Evolutionary conservation across 208 protist species (phyloP).

Genomic region (Trypanosoma melophagium): DNA sequence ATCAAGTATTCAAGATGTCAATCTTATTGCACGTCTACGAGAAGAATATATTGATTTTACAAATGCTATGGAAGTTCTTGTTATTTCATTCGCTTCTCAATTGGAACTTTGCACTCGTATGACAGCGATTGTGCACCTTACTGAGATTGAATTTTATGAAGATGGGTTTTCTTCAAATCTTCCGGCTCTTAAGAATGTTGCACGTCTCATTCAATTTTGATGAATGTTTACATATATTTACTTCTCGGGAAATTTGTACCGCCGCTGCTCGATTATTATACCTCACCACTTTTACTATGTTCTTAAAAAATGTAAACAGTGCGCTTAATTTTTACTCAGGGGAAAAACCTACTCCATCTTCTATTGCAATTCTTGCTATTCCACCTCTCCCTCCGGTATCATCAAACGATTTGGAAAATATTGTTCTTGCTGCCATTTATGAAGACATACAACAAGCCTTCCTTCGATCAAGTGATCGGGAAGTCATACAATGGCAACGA

Average conservation of each 20-base stretch:
- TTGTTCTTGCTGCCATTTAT: slow-evolving; percentile 19
- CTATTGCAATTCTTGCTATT: slow-evolving; percentile 13
- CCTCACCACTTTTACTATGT: slow-evolving; percentile 1
- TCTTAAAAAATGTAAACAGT: slow-evolving; percentile 16
- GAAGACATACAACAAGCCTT: slow-evolving; percentile 25
- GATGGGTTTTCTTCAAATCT: slow-evolving; percentile 31
- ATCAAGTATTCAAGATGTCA: slow-evolving; percentile 17
- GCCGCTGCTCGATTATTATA: slow-evolving; percentile 22
- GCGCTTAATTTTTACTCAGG: slow-evolving; percentile 6
- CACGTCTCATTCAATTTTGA: slow-evolving; percentile 22
- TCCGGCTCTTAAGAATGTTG: slow-evolving; percentile 20
- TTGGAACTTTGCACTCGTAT: slow-evolving; percentile 15
- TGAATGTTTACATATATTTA: slow-evolving; percentile 17
- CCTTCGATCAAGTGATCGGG: slow-evolving; percentile 19
- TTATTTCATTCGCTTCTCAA: slow-evolving; percentile 7
- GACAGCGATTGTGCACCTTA: slow-evolving; percentile 25
- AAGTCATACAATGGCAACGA: slow-evolving; percentile 29
- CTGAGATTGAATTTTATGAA: slow-evolving; percentile 31
- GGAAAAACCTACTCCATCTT: neutral
- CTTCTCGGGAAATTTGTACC: slow-evolving; percentile 20
- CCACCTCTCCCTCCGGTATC: slow-evolving; percentile 8
- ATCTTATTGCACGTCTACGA: slow-evolving; percentile 4
- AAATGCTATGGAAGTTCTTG: slow-evolving; percentile 18
- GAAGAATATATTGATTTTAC: slow-evolving; percentile 20
- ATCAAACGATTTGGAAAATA: slow-evolving; percentile 19